phyloP scores from a whole-genome alignment of 352 stramenopile species.

The Phytophthora brassicae region DNA sequence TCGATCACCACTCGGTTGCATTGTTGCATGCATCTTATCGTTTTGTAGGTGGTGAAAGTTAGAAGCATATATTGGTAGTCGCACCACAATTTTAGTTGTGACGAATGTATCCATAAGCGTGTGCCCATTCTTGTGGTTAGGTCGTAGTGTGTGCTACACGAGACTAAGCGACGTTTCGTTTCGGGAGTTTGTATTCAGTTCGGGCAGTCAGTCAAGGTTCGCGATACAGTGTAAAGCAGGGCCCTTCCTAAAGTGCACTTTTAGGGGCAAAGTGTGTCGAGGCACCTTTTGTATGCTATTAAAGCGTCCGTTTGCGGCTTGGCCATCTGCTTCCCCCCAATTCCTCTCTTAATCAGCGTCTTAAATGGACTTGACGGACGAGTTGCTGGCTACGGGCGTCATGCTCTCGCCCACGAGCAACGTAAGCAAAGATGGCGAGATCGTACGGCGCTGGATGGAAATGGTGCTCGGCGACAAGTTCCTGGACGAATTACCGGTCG shows the following conservation, averaged over 20 bases:
- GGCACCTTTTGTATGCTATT: conserved; percentile 15
- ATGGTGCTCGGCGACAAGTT: conserved; percentile 88
- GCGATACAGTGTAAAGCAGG: background rate
- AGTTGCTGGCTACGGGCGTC: conserved; percentile 31
- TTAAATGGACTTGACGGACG: conserved; percentile 31
- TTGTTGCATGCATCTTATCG: too few relatives aligned
- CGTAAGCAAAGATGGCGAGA: conserved; percentile 55
- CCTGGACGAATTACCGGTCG: conserved; percentile 41
- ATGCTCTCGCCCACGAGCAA: conserved; percentile 43
- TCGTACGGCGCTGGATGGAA: conserved; percentile 85
- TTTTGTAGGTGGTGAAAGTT: too few relatives aligned
- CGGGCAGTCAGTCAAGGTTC: conserved; percentile 3
- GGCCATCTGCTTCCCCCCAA: conserved; percentile 6
- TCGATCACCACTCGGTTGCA: too few relatives aligned
- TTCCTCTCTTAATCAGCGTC: background rate
- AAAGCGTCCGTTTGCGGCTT: conserved; percentile 23
- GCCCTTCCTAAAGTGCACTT: conserved; percentile 19
- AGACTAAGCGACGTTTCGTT: conserved; percentile 2
- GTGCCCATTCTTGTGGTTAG: too few relatives aligned
- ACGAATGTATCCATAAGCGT: too few relatives aligned
- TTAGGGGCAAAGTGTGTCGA: background rate
- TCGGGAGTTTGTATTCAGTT: conserved; percentile 27
- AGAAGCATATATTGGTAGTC: too few relatives aligned
- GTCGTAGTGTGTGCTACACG: conserved; percentile 1
- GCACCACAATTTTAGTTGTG: too few relatives aligned